Base-by-base conservation (phyloP, 106 monocot species). In the Gastrodia elata region DNA sequence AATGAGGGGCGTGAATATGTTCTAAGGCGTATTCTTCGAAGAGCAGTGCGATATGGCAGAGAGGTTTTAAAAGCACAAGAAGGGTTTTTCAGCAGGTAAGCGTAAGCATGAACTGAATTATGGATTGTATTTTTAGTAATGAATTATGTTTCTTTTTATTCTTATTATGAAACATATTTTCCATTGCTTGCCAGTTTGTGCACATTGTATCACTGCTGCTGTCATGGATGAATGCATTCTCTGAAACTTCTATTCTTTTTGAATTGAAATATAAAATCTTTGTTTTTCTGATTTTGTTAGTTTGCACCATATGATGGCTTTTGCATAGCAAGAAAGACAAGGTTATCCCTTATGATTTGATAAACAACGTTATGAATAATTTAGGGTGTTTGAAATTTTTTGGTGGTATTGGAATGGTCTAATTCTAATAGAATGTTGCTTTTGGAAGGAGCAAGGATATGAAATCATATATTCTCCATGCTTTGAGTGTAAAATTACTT, bases 1-100 rank as follows among this genome's bases (percentile, higher is more conserved):
- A 91, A 91, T 82, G 94, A 95, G 65, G 91, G 91, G 3, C 79
- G 94, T 4, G 94, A 91, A 72, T 91, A 95, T 87, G 91, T 95
- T 48, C 80, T 91, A 6, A 85, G 91, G 64, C 84, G 91, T 32
- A 89, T 91, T 79, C 86, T 91, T 76, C 82, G 94, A 73, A 82
- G 94, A n/a, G 94, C 91, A 80, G 94, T 95, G 18, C 89, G 89
- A 25, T 95, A 91, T 89, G 91, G 91, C 7, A 84, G 80, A 39
- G 89, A 95, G 73, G 83, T 89, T 71, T 71, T 95, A 56, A 87
- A 89, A 30, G 89, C 94, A 43, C 76, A 89, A 43, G 83, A 89
- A 82, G 89, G 91, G 15, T 91, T 91, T 44, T 95, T 91, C 55
- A 91, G 83, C 73, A 76, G 85, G 94, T 91, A 87, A 75, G 74